phyloP scores from a whole-genome alignment of 805 yeast species.

The Candida khao-thaluensis region DNA sequence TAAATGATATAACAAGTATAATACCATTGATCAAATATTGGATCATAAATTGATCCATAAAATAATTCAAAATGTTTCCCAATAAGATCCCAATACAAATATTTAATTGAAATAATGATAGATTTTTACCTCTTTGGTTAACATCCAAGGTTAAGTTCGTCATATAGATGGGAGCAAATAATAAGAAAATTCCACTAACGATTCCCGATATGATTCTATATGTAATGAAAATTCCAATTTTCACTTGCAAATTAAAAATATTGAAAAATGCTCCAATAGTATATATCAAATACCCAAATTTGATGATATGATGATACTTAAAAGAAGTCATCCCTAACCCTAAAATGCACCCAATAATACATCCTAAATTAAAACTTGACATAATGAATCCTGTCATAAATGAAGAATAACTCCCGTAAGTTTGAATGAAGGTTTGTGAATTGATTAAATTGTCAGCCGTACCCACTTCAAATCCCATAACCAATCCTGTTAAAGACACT shows the following conservation, averaged over 20 bases:
- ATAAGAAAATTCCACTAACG: slow-evolving; percentile 24
- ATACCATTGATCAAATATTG: slow-evolving; percentile 9
- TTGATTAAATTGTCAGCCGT: slow-evolving; percentile 13
- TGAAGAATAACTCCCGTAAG: slow-evolving; percentile 6
- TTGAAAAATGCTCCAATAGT: slow-evolving; percentile 18
- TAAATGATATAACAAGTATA: slow-evolving; percentile 7
- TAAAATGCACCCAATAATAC: slow-evolving; percentile 19
- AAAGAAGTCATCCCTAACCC: slow-evolving; percentile 14
- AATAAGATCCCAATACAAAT: slow-evolving; percentile 24
- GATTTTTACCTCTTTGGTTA: slow-evolving; percentile 16
- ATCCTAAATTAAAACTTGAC: slow-evolving; percentile 23
- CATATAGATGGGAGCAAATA: slow-evolving; percentile 25
- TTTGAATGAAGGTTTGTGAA: slow-evolving; percentile 1
- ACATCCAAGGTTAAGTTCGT: slow-evolving; percentile 18
- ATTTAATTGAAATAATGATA: slow-evolving; percentile 23
- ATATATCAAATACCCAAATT: slow-evolving; percentile 18
- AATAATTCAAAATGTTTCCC: slow-evolving; percentile 19
- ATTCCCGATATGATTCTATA: slow-evolving; percentile 22
- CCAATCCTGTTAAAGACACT: slow-evolving; percentile 8
- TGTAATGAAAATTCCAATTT: slow-evolving; percentile 14
- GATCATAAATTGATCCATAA: slow-evolving; percentile 4
- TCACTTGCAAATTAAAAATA: neutral
- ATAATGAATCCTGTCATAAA: slow-evolving; percentile 10
- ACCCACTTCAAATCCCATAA: slow-evolving; percentile 17
- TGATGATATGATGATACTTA: slow-evolving; percentile 16